Evolutionary conservation across 768 basidiomycete genomes (phyloP).

Genomic region (Rhizopogon vesiculosus): DNA sequence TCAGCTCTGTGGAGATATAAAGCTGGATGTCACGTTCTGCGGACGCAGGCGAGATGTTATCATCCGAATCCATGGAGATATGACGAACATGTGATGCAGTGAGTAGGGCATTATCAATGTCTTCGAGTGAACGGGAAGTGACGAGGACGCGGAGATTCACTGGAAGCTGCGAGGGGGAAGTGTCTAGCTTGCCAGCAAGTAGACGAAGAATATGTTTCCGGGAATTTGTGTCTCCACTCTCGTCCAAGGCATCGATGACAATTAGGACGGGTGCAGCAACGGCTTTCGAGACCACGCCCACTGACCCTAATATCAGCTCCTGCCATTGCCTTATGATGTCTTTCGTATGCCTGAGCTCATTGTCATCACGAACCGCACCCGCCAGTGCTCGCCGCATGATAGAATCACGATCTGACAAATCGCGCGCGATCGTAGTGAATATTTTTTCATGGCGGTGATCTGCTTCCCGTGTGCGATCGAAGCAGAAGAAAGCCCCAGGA

Average conservation of each 20-base stretch:
- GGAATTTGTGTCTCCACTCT: constrained; percentile 2
- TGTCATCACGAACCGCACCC: not conserved
- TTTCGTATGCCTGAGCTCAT: not conserved
- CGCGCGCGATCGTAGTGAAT: constrained; percentile 13
- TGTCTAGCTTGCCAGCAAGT: not conserved
- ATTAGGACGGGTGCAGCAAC: constrained; percentile 16
- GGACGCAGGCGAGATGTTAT: not conserved
- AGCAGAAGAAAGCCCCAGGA: constrained; percentile 14
- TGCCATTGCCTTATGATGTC: constrained; percentile 8
- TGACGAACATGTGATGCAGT: not conserved
- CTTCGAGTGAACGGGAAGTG: constrained; percentile 4
- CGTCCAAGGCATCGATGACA: constrained; percentile 21
- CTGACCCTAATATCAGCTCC: constrained; percentile 11
- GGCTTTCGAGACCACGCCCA: constrained; percentile 3
- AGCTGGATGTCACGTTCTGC: constrained; percentile 2
- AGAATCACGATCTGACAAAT: constrained; percentile 11
- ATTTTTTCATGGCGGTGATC: constrained; percentile 4
- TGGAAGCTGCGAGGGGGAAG: not conserved
- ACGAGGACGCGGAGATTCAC: constrained; percentile 3
- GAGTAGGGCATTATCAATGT: not conserved
- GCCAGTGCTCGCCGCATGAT: not conserved
- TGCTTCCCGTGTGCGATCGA: constrained; percentile 1
- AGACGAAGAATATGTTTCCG: constrained; percentile 9
- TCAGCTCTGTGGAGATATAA: not conserved
- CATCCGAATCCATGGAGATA: not conserved